Evolutionary conservation across 2,329 filamentous ascomycete genomes (phyloP), one percentile per base, ranked within the genome.

Genomic region (Hymenoscyphus linearis): DNA sequence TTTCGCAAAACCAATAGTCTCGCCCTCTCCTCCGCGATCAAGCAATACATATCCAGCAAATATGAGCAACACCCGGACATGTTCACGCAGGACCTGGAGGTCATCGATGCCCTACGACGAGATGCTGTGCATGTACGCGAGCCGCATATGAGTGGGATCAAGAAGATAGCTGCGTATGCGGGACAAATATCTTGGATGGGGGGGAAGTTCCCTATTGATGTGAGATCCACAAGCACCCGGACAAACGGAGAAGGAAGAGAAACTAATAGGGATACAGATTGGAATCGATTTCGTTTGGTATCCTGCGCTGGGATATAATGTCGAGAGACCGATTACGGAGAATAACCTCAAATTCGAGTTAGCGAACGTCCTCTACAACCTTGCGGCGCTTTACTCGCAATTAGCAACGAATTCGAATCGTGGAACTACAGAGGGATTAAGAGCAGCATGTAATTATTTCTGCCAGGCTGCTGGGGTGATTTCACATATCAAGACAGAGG

Each of bases 31-130:
- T 81, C 85, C 64, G 89, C 92, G 56, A 92, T 99, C 74, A 91
- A 90, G 66, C 88, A 95, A 74, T 98, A 99, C 79, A 98, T 99
- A 72, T 96, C 92, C 64, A 88, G 86, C 75, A 97, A 98, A 82
- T 98, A 98, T 87, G 93, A 98, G 76, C 95, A 99, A 74, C 93
- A 96, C 73, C 93, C 95, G 36, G 92, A 97, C 75, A 96, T 96
- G 88, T 99, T 99, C 76, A 85, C 86, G 65, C 84, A 90, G 66
- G 95, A 99, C 77, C 85, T 96, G 62, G 86, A 93, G 72, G 84
- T 89, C 66, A 92, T 99, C 70, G 92, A 98, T 73, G 80, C 85
- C 55, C 79, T 98, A 61, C 87, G 95, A 4, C 84, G 84, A 64
- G 90, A 96, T 73, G 95, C 95, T n/a, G 82, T 96, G 60, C 91